Percentiles rank a stretch among this genome's conserved stretches.
phyloP scores from a whole-genome alignment of 73 alveolate species.

The Paramecium pentaurelia region DNA sequence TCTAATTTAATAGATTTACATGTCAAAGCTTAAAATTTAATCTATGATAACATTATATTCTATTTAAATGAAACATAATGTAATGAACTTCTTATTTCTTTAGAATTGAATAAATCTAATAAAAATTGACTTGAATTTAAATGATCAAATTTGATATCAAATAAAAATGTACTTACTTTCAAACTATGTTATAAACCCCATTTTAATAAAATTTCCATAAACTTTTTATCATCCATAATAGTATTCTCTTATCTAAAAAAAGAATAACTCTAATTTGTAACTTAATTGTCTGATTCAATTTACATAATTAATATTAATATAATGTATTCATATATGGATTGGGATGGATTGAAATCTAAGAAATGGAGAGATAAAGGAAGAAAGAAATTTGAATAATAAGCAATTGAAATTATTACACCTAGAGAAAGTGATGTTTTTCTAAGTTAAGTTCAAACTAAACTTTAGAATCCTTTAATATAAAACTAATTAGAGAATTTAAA shows the following conservation, averaged over 20 bases:
- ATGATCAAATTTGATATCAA: slow-evolving; percentile 29
- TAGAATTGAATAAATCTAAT: not conserved
- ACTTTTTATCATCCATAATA: not conserved
- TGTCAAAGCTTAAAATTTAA: not conserved
- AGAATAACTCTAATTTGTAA: not conserved
- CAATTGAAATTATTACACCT: slow-evolving; percentile 10
- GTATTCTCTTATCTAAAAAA: not conserved
- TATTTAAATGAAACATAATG: not conserved
- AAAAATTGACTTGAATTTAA: slow-evolving; percentile 8
- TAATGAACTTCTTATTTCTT: not conserved
- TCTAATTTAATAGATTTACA: not conserved
- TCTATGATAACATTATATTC: not conserved
- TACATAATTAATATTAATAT: not conserved
- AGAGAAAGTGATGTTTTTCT: not conserved
- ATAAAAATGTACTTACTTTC: not conserved
- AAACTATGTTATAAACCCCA: slow-evolving; percentile 13
- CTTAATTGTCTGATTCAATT: slow-evolving; percentile 24
- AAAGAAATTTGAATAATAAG: not conserved
- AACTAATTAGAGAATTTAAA: not conserved
- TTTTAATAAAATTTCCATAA: not conserved
- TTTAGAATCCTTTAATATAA: not conserved
- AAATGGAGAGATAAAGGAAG: slow-evolving; percentile 42
- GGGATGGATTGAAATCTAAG: slow-evolving; percentile 42
- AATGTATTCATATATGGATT: slow-evolving; percentile 20
- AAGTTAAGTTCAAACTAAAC: not conserved